Conservation (phyloP, 306 rosid genomes). For the Astragalus membranaceus region DNA sequence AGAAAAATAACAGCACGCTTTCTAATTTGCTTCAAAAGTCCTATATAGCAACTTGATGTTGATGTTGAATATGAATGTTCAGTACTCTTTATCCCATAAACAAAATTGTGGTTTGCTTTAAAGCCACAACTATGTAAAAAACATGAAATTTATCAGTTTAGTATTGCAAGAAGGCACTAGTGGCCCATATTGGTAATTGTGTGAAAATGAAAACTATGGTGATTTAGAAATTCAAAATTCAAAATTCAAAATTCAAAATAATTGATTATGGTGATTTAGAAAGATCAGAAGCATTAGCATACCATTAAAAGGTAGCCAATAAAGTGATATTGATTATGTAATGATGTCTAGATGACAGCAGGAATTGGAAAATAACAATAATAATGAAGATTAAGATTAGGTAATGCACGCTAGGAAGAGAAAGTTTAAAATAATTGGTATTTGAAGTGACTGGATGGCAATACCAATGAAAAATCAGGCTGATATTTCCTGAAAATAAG, state of each 20-base stretch:
- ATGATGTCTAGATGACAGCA: slow-evolving; percentile 22
- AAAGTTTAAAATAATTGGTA: slow-evolving; percentile 15
- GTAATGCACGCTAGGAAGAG: slow-evolving; percentile 12
- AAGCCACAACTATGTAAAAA: not conserved
- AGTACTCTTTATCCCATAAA: not conserved
- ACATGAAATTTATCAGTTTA: not conserved
- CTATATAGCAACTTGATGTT: slow-evolving; percentile 7
- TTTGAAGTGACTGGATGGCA: slow-evolving; percentile 28
- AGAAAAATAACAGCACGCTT: slow-evolving; percentile 4
- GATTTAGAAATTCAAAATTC: too few relatives aligned
- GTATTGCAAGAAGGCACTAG: not conserved
- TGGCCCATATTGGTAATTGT: not conserved
- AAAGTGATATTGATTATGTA: slow-evolving; percentile 21
- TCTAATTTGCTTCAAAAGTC: slow-evolving; percentile 11
- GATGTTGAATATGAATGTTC: not conserved
- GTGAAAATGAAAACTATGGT: slow-evolving; percentile 3
- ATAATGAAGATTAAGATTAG: slow-evolving; percentile 21
- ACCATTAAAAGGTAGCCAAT: slow-evolving; percentile 22
- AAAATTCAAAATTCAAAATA: slow-evolving; percentile 11
- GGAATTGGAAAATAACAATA: not conserved
- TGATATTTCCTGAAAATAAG: slow-evolving; percentile 29
- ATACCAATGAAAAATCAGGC: slow-evolving; percentile 20
- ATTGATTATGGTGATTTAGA: slow-evolving; percentile 17
- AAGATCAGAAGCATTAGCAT: slow-evolving; percentile 24
- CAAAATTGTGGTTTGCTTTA: too few relatives aligned